Conservation (phyloP, 768 basidiomycete genomes). For the Crassisporium funariophilum region DNA sequence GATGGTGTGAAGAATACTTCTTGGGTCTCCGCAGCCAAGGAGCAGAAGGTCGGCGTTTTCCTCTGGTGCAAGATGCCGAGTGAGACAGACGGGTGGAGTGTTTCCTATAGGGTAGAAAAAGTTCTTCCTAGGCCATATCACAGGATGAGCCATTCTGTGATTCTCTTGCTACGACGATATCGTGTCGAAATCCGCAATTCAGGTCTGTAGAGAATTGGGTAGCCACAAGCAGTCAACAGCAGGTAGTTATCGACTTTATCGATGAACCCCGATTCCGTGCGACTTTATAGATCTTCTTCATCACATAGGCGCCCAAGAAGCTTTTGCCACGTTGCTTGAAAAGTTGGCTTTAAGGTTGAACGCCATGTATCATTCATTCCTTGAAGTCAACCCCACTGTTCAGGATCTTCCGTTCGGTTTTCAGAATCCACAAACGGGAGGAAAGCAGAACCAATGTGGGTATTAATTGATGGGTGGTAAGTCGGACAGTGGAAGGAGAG, state of each 20-base stretch:
- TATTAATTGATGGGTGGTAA: too few relatives aligned
- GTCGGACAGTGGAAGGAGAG: too few relatives aligned
- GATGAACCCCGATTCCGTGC: background rate
- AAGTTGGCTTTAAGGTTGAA: background rate
- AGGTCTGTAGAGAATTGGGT: too few relatives aligned
- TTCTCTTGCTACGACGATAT: background rate
- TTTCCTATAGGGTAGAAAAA: slow-evolving; percentile 66
- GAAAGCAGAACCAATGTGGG: too few relatives aligned
- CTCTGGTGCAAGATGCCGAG: slow-evolving; percentile 49
- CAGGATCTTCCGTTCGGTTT: too few relatives aligned
- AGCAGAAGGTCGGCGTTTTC: slow-evolving; percentile 50
- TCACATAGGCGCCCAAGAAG: background rate
- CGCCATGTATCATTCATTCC: too few relatives aligned
- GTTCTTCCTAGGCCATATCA: slow-evolving; percentile 43
- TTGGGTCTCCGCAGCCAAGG: slow-evolving; percentile 59
- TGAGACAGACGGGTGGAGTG: slow-evolving; percentile 53
- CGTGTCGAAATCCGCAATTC: too few relatives aligned
- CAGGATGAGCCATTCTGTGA: slow-evolving; percentile 42
- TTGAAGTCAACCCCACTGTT: too few relatives aligned
- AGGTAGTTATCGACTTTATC: background rate
- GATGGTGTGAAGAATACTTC: slow-evolving; percentile 55
- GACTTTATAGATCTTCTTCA: background rate
- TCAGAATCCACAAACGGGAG: too few relatives aligned
- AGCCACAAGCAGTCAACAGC: too few relatives aligned
- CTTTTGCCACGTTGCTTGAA: background rate